phyloP scores from a whole-genome alignment of 208 protist species.

The Wallacemonas collosoma region DNA sequence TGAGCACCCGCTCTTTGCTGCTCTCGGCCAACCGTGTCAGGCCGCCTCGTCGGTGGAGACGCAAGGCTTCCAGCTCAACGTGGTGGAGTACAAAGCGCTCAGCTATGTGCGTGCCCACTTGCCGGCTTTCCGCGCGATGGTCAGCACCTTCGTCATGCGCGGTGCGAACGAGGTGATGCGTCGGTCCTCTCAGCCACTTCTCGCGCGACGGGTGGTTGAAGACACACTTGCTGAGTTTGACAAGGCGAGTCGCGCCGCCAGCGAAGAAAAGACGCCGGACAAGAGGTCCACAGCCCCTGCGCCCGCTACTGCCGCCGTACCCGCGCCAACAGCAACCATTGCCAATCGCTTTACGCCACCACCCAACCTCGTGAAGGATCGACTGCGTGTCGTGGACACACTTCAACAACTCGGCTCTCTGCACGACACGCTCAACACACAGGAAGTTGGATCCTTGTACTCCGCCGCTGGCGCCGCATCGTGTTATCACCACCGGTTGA shows the following conservation, averaged over 20 bases:
- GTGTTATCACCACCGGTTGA: slow-evolving; percentile 9
- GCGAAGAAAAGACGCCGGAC: neutral
- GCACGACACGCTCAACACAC: slow-evolving; percentile 3
- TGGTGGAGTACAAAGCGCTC: slow-evolving; percentile 47
- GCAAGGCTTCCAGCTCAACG: slow-evolving; percentile 22
- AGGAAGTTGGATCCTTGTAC: neutral
- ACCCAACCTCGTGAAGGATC: neutral
- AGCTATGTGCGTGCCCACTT: slow-evolving; percentile 45
- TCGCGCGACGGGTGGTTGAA: slow-evolving; percentile 21
- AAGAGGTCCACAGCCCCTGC: neutral
- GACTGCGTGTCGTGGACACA: neutral
- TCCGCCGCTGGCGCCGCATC: slow-evolving; percentile 5
- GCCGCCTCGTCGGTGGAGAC: neutral
- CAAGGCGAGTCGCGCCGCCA: neutral
- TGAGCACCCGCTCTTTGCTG: slow-evolving; percentile 1
- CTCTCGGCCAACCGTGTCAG: neutral
- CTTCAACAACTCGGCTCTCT: slow-evolving; percentile 2
- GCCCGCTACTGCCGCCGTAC: neutral
- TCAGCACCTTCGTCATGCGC: slow-evolving; percentile 66
- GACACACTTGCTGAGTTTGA: slow-evolving; percentile 8
- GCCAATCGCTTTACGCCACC: neutral
- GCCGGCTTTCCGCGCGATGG: slow-evolving; percentile 35
- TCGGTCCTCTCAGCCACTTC: slow-evolving; percentile 54
- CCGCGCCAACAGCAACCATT: neutral
- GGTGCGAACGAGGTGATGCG: slow-evolving; percentile 49